Evolutionary conservation across 2,329 filamentous ascomycete genomes (phyloP), one percentile per base, ranked within the genome.

Genomic region (Leptosphaerulina australis): DNA sequence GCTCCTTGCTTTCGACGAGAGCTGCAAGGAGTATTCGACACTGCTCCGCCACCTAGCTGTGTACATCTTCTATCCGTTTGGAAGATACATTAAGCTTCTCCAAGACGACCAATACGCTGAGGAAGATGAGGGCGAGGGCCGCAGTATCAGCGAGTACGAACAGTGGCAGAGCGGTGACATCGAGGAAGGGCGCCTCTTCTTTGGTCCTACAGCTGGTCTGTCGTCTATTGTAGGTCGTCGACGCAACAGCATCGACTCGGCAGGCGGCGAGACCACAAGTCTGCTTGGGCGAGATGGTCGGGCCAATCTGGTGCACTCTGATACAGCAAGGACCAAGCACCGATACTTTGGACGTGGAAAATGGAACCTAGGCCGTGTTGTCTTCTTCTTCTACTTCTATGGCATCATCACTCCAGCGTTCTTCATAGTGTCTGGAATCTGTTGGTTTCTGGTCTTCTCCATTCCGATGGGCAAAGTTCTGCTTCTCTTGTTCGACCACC

Each of bases 391-490:
- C 56, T 93, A 95, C 78, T 99, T 97, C 78, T 97, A 97, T 76
- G 90, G 91, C 63, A 78, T 97, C 51, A 86, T 99, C 58, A 91
- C 89, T 3, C 94, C 94, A 1, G 83, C 89, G 15, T 82, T 97
- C 58, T 87, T 97, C 61, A 66, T 96, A 33, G 91, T 94, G 26
- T 96, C 91, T 7, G 84, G 83, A 20, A 83, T 96, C 52, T 99
- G 94, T 76, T 99, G 93, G 92, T 87, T 99, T 67, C 75, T 97
- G 59, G 94, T 99, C 50, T 99, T 99, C 77, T 92, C 87, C 79
- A 99, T 99, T 44, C 95, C 94, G 7, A 99, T 99, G 94, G 95
- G 92, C 64, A 96, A 95, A 70, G 90, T 96, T 30, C 96, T 91
- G 2, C 82, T 93, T 55, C 83, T 97, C 48, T 79, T 99, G 11